phyloP scores from a whole-genome alignment of 129 eudicot species.

The Helianthus tuberosus region DNA sequence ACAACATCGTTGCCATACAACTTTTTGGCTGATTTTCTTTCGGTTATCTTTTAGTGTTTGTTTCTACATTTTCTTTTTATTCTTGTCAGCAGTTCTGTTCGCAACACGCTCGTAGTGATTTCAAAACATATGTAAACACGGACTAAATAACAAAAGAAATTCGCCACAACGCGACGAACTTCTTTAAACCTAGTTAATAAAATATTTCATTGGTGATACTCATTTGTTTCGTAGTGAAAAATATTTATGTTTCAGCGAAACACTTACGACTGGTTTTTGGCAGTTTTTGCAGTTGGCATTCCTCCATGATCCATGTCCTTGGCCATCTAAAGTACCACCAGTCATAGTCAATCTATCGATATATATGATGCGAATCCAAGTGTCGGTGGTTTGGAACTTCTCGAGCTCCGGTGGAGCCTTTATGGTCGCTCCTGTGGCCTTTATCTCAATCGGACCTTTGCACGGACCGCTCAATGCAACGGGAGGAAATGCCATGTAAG shows the following conservation, averaged over 20 bases:
- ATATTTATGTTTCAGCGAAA: background rate
- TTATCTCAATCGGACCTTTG: conserved; percentile 33
- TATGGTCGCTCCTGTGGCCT: conserved; percentile 37
- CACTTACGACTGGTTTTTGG: conserved; percentile 25
- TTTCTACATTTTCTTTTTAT: no score
- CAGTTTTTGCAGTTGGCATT: conserved; percentile 8
- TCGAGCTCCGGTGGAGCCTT: conserved; percentile 40
- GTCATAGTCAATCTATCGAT: conserved; percentile 34
- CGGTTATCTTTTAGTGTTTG: no score
- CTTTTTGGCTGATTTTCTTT: no score
- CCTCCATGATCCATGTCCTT: conserved; percentile 39
- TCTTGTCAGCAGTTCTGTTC: no score
- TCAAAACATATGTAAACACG: no score
- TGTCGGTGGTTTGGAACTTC: conserved; percentile 12
- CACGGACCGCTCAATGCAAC: conserved; percentile 28
- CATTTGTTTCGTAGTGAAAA: no score
- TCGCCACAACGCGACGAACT: no score
- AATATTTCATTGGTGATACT: no score
- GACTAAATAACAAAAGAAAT: no score
- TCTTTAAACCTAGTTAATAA: no score
- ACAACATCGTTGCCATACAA: no score
- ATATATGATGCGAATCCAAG: conserved; percentile 40
- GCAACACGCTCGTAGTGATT: no score
- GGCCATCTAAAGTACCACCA: conserved; percentile 58
- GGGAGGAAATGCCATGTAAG: conserved; percentile 23